Percentiles rank a stretch among this genome's conserved stretches.
These are phyloP conservation scores for Cyberlindnera galapagoensis DNA, from an alignment of 805 yeast species.

Conservation along the genomic window DNA sequence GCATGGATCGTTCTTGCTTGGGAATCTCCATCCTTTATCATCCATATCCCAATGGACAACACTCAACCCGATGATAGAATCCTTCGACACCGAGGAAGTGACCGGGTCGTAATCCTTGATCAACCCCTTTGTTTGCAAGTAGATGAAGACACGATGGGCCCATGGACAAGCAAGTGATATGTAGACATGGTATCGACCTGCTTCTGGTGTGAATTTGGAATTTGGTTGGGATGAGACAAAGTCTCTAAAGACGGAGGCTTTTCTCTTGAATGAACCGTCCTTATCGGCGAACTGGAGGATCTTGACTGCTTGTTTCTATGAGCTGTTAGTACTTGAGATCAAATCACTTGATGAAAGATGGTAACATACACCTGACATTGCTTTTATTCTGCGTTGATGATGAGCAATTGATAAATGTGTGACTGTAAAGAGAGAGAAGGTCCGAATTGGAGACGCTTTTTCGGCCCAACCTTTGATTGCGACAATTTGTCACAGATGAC, in stretches of 20 bases:
- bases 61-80: slow-evolving; percentile 53
- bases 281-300: slow-evolving; percentile 43
- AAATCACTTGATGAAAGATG: too few relatives aligned
- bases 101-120: slow-evolving; percentile 33
- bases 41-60: slow-evolving; percentile 93
- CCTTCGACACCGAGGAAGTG: slow-evolving; percentile 24
- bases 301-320: slow-evolving; percentile 26
- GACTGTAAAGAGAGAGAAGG: too few relatives aligned
- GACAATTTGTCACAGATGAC: too few relatives aligned
- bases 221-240: slow-evolving; percentile 51
- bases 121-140: slow-evolving; percentile 69
- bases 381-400: too few relatives aligned
- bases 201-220: slow-evolving; percentile 65
- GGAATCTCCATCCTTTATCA: slow-evolving; percentile 83
- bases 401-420: too few relatives aligned
- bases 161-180: slow-evolving; percentile 93
- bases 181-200: slow-evolving; percentile 77
- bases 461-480: too few relatives aligned
- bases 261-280: slow-evolving; percentile 53
- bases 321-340: slow-evolving; percentile 5
- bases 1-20: slow-evolving; percentile 36
- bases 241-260: slow-evolving; percentile 55
- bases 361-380: too few relatives aligned
- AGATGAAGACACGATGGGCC: slow-evolving; percentile 81
- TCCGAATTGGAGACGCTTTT: too few relatives aligned